phyloP scores from a whole-genome alignment of 306 rosid genomes.

The Crataegus laevigata region DNA sequence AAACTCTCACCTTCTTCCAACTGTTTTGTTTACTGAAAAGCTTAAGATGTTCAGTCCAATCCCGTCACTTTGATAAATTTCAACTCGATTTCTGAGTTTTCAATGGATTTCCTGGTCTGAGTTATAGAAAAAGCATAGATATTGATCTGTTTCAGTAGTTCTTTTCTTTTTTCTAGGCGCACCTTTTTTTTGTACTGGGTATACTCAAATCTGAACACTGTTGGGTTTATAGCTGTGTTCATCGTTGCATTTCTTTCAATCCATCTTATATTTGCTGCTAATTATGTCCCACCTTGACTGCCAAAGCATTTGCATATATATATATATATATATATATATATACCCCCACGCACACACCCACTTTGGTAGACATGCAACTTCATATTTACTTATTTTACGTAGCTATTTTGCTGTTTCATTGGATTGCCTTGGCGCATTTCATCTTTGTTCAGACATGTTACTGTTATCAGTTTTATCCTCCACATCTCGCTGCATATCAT shows the following conservation, averaged over 20 bases:
- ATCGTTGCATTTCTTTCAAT: constrained; percentile 24
- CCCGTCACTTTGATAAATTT: background rate
- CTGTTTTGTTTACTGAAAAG: background rate
- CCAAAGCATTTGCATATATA: no score
- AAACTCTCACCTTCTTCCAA: background rate
- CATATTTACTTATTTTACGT: no score
- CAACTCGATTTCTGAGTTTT: background rate
- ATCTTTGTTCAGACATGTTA: no score
- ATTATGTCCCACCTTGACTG: constrained; percentile 55
- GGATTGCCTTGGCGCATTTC: no score
- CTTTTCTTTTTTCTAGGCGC: background rate
- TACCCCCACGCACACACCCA: no score
- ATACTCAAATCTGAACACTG: constrained; percentile 14
- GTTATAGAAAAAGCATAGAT: background rate
- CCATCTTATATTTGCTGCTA: constrained; percentile 29
- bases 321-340: no score
- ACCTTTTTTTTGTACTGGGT: background rate
- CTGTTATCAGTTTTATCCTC: no score
- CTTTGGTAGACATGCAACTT: no score
- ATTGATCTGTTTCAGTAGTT: background rate
- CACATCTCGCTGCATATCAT: no score
- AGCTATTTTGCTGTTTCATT: no score
- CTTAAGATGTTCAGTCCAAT: background rate
- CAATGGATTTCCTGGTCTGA: background rate
- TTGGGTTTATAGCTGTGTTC: constrained; percentile 3